phyloP scores from a whole-genome alignment of 768 basidiomycete species.

The Leccinum barrowsii region DNA sequence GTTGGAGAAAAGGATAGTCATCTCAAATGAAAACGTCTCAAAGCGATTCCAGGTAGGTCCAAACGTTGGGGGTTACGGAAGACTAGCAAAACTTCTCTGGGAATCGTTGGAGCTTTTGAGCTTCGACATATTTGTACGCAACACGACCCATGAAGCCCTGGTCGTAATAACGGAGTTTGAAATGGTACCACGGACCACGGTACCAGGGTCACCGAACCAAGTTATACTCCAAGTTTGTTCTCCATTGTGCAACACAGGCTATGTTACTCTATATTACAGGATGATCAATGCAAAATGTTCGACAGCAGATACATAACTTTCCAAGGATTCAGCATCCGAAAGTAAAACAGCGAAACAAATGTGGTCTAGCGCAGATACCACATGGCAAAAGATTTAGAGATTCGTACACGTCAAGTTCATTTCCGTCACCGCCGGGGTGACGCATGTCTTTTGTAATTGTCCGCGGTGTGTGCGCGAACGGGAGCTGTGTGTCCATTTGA shows the following conservation, averaged over 20 bases:
- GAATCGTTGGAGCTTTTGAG: conserved; percentile 12
- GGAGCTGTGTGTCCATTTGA: conserved; percentile 21
- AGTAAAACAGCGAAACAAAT: neutral
- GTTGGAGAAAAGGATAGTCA: conserved; percentile 63
- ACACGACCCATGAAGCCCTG: conserved; percentile 1
- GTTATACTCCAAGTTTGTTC: neutral
- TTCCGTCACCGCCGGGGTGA: conserved; percentile 43
- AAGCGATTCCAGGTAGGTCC: neutral
- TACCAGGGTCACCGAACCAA: neutral
- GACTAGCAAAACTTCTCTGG: conserved; percentile 7
- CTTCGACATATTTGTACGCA: conserved; percentile 15
- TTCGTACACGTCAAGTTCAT: conserved; percentile 8
- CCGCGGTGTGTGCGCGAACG: conserved; percentile 28
- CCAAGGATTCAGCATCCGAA: conserved; percentile 7
- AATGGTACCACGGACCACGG: neutral
- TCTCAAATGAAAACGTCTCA: conserved; percentile 19
- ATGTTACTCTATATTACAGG: conserved; percentile 15
- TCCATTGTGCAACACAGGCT: neutral
- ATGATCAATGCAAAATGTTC: neutral
- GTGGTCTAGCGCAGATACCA: conserved; percentile 11
- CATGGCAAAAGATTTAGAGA: conserved; percentile 3
- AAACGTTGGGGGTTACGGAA: conserved; percentile 6
- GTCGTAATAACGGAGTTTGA: conserved; percentile 9
- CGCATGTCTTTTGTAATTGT: conserved; percentile 39
- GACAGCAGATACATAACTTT: conserved; percentile 8